phyloP scores from a whole-genome alignment of 768 basidiomycete genomes.

The Naematelia aurantialba region DNA sequence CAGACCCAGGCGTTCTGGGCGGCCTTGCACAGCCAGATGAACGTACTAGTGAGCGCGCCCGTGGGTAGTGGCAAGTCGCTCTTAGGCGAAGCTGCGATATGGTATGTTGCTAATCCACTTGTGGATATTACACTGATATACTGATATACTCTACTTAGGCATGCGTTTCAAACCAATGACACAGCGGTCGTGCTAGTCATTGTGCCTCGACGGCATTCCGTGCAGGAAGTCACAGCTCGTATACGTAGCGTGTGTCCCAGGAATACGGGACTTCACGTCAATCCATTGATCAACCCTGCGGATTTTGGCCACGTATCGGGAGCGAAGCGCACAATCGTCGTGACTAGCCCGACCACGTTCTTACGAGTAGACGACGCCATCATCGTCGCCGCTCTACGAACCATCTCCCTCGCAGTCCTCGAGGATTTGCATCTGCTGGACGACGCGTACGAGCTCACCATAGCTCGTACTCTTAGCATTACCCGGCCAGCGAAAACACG shows the following conservation, averaged over 20 bases:
- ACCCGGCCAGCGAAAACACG: slow-evolving; percentile 64
- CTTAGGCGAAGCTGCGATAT: slow-evolving; percentile 65
- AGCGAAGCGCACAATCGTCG: slow-evolving; percentile 20
- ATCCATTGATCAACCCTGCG: slow-evolving; percentile 34
- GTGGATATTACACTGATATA: slow-evolving; percentile 14
- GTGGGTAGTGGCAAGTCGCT: slow-evolving; percentile 75
- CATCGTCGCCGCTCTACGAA: slow-evolving; percentile 40
- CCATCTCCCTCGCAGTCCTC: slow-evolving; percentile 67
- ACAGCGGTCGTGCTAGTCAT: slow-evolving; percentile 64
- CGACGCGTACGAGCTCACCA: slow-evolving; percentile 70
- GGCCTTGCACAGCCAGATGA: slow-evolving; percentile 62
- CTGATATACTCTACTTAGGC: slow-evolving; percentile 60
- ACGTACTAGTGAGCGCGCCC: slow-evolving; percentile 73
- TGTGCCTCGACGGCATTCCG: slow-evolving; percentile 60
- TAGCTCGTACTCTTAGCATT: slow-evolving; percentile 68
- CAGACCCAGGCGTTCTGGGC: slow-evolving; percentile 91
- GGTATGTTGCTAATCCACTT: slow-evolving; percentile 54
- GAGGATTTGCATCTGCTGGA: slow-evolving; percentile 84
- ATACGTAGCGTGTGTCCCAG: slow-evolving; percentile 27
- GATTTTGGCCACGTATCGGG: slow-evolving; percentile 43
- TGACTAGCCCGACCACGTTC: slow-evolving; percentile 40
- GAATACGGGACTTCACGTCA: slow-evolving; percentile 51
- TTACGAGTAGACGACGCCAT: slow-evolving; percentile 25
- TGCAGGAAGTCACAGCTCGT: slow-evolving; percentile 56
- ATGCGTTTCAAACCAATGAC: slow-evolving; percentile 54